Percentiles rank a stretch among this genome's conserved stretches.
phyloP scores from a whole-genome alignment of 192 early-diverging fungal species.

The Linnemannia zychae region DNA sequence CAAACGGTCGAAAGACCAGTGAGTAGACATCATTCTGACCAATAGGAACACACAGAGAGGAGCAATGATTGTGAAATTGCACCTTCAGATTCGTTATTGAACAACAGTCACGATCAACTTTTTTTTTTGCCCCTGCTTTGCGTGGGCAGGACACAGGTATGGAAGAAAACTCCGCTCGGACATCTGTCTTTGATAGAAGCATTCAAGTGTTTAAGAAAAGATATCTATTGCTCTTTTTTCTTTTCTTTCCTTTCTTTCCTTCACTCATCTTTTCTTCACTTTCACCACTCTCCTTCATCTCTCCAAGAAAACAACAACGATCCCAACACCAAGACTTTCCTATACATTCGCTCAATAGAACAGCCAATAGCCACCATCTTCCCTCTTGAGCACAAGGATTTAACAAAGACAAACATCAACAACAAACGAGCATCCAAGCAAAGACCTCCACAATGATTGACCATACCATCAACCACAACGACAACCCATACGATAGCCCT shows the following conservation, averaged over 20 bases:
- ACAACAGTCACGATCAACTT: neutral
- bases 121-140: neutral
- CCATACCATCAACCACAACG: conserved; percentile 6
- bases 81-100: neutral
- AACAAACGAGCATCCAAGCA: neutral
- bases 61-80: neutral
- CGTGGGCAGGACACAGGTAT: neutral
- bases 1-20: neutral
- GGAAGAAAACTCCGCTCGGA: neutral
- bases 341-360: too few species aligned
- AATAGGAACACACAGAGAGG: neutral
- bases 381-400: neutral
- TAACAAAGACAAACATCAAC: neutral
- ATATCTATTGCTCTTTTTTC: neutral
- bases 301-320: neutral
- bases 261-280: neutral
- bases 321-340: neutral
- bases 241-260: neutral
- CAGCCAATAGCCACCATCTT: neutral
- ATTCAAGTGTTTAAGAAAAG: neutral
- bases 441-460: neutral
- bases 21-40: too few species aligned
- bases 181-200: neutral
- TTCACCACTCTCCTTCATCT: conserved; percentile 9
- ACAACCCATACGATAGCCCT: conserved; percentile 41